Conservation (phyloP, 192 early-diverging fungal species). For the Coemansia sp. region DNA sequence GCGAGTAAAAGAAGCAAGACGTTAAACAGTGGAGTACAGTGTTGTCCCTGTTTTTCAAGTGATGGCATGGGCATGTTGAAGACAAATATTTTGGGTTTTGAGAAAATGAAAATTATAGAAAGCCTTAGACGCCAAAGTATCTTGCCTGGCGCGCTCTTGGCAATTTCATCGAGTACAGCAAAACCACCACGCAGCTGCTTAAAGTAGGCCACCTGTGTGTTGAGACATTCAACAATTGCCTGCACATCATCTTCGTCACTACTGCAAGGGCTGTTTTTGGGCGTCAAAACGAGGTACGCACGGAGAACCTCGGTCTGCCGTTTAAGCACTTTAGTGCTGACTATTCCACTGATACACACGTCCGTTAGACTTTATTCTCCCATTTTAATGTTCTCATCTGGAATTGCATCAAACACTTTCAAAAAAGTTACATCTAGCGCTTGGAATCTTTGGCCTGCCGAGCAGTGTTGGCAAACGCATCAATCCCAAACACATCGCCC, state of each 20-base stretch:
- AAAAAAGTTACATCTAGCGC: background rate
- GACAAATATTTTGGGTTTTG: too few species aligned
- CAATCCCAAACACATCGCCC: slow-evolving; percentile 93
- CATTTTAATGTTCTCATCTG: background rate
- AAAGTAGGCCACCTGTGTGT: slow-evolving; percentile 18
- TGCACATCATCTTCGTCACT: background rate
- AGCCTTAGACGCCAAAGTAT: slow-evolving; percentile 33
- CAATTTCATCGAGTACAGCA: slow-evolving; percentile 17
- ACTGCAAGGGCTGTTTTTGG: slow-evolving; percentile 65
- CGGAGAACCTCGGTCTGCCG: slow-evolving; percentile 57
- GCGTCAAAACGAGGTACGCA: background rate
- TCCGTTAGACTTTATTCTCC: too few species aligned
- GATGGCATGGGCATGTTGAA: too few species aligned
- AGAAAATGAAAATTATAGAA: too few species aligned
- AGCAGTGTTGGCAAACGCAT: slow-evolving; percentile 70
- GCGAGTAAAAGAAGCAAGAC: too few species aligned
- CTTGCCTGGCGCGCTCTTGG: slow-evolving; percentile 39
- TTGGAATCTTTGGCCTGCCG: slow-evolving; percentile 5
- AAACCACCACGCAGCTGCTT: slow-evolving; percentile 46
- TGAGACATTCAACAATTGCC: slow-evolving; percentile 13
- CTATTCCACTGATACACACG: too few species aligned
- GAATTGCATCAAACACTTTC: too few species aligned
- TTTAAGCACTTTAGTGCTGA: too few species aligned
- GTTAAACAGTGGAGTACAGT: too few species aligned
- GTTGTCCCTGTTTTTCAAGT: too few species aligned